Percentiles rank a stretch among this genome's conserved stretches.
phyloP scores from a whole-genome alignment of 768 basidiomycete genomes.

The Tylopilus vinaceipallidus region DNA sequence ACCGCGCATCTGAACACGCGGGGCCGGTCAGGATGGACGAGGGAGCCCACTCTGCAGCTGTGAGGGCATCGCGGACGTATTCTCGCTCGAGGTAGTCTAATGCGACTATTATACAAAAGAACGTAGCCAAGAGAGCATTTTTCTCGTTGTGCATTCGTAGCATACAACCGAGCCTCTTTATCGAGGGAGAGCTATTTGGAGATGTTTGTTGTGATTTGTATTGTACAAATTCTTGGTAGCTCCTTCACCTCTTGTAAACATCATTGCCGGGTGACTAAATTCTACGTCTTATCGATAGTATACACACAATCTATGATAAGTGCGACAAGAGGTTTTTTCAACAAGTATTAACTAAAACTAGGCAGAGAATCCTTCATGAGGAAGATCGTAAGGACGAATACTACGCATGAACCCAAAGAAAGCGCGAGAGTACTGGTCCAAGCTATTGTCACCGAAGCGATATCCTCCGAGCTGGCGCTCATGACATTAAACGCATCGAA shows the following conservation, averaged over 20 bases:
- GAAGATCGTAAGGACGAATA: conserved; percentile 30
- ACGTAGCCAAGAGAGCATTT: conserved; percentile 85
- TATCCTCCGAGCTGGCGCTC: conserved; percentile 7
- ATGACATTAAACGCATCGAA: conserved; percentile 33
- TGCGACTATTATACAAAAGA: conserved; percentile 89
- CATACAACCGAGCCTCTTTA: conserved; percentile 89
- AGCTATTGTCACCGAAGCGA: conserved; percentile 25
- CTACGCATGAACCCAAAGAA: conserved; percentile 17
- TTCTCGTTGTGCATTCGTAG: conserved; percentile 86
- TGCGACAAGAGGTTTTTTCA: too few relatives aligned
- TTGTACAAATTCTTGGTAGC: too few relatives aligned
- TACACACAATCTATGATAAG: too few relatives aligned
- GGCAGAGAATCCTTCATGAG: conserved; percentile 24
- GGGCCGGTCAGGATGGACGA: background rate
- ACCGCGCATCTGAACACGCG: conserved; percentile 6
- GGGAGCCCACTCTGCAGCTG: conserved; percentile 78
- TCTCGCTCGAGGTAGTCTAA: conserved; percentile 95
- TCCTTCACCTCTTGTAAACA: too few relatives aligned
- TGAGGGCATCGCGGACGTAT: conserved; percentile 91
- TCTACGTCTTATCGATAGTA: too few relatives aligned
- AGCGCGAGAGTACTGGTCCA: conserved; percentile 39
- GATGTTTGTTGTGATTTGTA: conserved; percentile 12
- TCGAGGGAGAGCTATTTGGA: conserved; percentile 59
- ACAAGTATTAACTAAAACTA: background rate
- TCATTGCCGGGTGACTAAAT: too few relatives aligned